Conservation (phyloP, 116 monocot species). For the Phalaenopsis hybrid region DNA sequence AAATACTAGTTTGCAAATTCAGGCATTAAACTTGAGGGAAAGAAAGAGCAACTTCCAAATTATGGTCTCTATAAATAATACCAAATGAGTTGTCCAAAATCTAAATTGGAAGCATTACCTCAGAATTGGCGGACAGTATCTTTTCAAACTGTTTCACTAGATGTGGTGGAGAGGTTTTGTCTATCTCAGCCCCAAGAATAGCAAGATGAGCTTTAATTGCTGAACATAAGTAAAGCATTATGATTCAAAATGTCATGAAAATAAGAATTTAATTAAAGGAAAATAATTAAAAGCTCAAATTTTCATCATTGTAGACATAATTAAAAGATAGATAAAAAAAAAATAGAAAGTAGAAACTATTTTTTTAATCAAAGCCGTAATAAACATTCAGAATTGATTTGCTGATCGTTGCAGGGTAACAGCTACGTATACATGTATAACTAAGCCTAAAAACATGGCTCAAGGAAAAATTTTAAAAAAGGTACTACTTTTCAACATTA, state of each 20-base stretch:
- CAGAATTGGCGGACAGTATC: slow-evolving; percentile 30
- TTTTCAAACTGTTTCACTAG: slow-evolving; percentile 48
- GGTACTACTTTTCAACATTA: too few species aligned
- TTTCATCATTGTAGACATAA: background rate
- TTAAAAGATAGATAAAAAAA: background rate
- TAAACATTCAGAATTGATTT: background rate
- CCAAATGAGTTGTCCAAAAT: background rate
- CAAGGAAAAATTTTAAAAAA: too few species aligned
- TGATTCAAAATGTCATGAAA: background rate
- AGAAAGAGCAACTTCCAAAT: too few species aligned
- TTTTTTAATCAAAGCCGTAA: background rate
- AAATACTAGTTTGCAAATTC: too few species aligned
- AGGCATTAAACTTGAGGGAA: too few species aligned
- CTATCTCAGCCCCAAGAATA: slow-evolving; percentile 26
- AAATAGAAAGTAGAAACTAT: background rate
- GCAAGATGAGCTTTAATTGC: slow-evolving; percentile 12
- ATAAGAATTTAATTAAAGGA: background rate
- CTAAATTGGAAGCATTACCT: slow-evolving; percentile 21
- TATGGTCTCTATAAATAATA: background rate
- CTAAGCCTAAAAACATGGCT: too few species aligned
- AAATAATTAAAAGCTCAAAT: background rate
- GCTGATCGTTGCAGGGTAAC: background rate
- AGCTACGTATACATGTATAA: too few species aligned
- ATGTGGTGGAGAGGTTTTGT: slow-evolving; percentile 35
- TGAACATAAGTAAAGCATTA: slow-evolving; percentile 4